These are phyloP conservation scores for Dalbergia oliveri DNA, from an alignment of 306 rosid genomes.

Conservation along the genomic window DNA sequence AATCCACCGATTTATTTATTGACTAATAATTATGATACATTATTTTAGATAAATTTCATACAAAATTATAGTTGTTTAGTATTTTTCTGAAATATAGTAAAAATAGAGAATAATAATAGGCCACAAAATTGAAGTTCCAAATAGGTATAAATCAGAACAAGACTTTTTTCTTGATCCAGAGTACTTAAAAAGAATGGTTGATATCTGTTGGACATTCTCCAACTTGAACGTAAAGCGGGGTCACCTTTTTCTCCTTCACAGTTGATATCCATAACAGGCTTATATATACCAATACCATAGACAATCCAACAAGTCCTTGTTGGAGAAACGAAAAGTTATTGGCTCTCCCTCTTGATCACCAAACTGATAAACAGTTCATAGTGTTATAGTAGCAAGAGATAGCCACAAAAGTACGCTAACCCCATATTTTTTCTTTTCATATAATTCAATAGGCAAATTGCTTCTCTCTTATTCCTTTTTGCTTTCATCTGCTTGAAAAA, in stretches of 20 bases:
- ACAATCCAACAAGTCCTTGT: slow-evolving; percentile 40
- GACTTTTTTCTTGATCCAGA: no score
- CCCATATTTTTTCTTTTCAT: slow-evolving; percentile 29
- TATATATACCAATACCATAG: slow-evolving; percentile 29
- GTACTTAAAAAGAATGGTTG: slow-evolving; percentile 4
- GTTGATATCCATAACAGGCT: background rate
- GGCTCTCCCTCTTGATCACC: slow-evolving; percentile 42
- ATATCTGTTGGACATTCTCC: slow-evolving; percentile 47
- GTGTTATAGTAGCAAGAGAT: background rate
- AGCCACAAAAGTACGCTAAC: slow-evolving; percentile 49
- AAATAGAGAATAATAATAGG: no score
- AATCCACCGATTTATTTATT: no score
- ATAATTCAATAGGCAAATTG: slow-evolving; percentile 27
- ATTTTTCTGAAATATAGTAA: no score
- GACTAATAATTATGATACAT: no score
- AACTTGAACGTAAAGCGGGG: slow-evolving; percentile 15
- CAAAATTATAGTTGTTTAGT: no score
- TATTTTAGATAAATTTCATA: no score
- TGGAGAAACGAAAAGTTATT: slow-evolving; percentile 23
- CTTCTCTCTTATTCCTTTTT: slow-evolving; percentile 35
- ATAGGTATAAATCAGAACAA: no score
- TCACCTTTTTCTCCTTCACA: slow-evolving; percentile 35
- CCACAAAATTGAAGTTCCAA: no score
- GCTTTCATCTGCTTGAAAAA: slow-evolving; percentile 35
- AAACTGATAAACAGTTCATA: slow-evolving; percentile 33